A percentile compares a stretch with the other conserved stretches of the same genome.
These are phyloP conservation scores for Huntiella bhutanensis DNA, from an alignment of 2,329 filamentous ascomycete species.

Conservation along the genomic window DNA sequence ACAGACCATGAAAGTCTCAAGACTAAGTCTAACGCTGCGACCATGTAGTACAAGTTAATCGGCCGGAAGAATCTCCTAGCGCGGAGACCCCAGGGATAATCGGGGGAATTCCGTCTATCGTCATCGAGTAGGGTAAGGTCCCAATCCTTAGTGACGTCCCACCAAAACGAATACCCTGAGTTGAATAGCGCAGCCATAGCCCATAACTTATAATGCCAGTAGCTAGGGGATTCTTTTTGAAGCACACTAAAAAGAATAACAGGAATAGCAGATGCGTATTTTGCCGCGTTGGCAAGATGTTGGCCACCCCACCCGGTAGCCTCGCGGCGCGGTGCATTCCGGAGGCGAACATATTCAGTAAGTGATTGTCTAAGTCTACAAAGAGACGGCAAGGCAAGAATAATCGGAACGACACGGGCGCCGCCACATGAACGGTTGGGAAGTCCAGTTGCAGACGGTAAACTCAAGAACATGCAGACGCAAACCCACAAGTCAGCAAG, in stretches of 20 bases:
- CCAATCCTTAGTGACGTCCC: slow-evolving; percentile 95
- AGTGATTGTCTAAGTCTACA: slow-evolving; percentile 86
- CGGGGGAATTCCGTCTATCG: slow-evolving; percentile 34
- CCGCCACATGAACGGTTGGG: slow-evolving; percentile 73
- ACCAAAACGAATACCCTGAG: slow-evolving; percentile 92
- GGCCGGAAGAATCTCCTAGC: slow-evolving; percentile 53
- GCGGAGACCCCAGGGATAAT: slow-evolving; percentile 62
- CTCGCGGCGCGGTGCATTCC: slow-evolving; percentile 34
- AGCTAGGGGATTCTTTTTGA: slow-evolving; percentile 35
- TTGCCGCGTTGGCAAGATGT: slow-evolving; percentile 82
- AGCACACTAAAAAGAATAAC: slow-evolving; percentile 67
- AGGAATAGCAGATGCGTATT: slow-evolving; percentile 87
- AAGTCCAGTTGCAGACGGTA: slow-evolving; percentile 54
- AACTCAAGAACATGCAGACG: slow-evolving; percentile 68
- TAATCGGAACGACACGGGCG: slow-evolving; percentile 57
- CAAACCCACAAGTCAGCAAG: slow-evolving; percentile 77
- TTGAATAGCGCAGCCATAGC: slow-evolving; percentile 60
- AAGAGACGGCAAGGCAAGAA: slow-evolving; percentile 64
- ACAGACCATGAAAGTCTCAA: slow-evolving; percentile 82
- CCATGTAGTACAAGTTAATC: slow-evolving; percentile 61
- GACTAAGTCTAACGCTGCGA: slow-evolving; percentile 58
- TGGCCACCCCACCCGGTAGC: slow-evolving; percentile 58
- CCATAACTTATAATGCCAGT: slow-evolving; percentile 39
- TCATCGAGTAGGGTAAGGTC: slow-evolving; percentile 66
- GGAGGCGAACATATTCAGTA: slow-evolving; percentile 65